phyloP scores from a whole-genome alignment of 164 flowering plant genomes.

The Amborella trichopoda region DNA sequence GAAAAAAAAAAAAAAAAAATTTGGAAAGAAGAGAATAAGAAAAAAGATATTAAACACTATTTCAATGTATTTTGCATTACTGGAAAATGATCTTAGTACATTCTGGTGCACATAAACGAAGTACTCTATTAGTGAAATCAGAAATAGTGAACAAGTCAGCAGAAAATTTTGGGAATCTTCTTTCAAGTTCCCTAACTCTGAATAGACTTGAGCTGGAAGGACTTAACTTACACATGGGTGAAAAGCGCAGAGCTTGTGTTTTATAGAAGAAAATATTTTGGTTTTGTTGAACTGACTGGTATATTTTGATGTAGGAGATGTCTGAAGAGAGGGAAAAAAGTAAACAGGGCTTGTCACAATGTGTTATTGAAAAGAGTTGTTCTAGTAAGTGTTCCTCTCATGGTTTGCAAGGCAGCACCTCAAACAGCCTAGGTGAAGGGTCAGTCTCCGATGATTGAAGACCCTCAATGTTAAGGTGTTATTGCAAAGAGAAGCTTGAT shows the following conservation, averaged over 20 bases:
- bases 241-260: not conserved
- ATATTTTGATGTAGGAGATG: slow-evolving; percentile 25
- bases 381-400: slow-evolving; percentile 59
- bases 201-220: not conserved
- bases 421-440: slow-evolving; percentile 41
- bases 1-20: too few species aligned
- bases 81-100: too few species aligned
- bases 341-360: slow-evolving; percentile 20
- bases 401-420: slow-evolving; percentile 44
- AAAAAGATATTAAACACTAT: too few species aligned
- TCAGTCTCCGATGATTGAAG: slow-evolving; percentile 19
- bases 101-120: too few species aligned
- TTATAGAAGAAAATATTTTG: not conserved
- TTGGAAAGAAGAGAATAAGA: too few species aligned
- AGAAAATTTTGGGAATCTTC: not conserved
- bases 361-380: slow-evolving; percentile 26
- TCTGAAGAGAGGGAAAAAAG: slow-evolving; percentile 31
- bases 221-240: not conserved
- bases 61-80: too few species aligned
- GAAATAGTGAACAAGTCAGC: not conserved
- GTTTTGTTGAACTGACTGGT: not conserved
- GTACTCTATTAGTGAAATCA: too few species aligned
- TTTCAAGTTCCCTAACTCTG: not conserved
- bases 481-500: not conserved
- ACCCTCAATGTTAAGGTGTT: not conserved